Percentiles rank a stretch among this genome's conserved stretches.
These are phyloP conservation scores for Exophiala mesophila DNA, from an alignment of 2,329 filamentous ascomycete genomes.

Conservation along the genomic window DNA sequence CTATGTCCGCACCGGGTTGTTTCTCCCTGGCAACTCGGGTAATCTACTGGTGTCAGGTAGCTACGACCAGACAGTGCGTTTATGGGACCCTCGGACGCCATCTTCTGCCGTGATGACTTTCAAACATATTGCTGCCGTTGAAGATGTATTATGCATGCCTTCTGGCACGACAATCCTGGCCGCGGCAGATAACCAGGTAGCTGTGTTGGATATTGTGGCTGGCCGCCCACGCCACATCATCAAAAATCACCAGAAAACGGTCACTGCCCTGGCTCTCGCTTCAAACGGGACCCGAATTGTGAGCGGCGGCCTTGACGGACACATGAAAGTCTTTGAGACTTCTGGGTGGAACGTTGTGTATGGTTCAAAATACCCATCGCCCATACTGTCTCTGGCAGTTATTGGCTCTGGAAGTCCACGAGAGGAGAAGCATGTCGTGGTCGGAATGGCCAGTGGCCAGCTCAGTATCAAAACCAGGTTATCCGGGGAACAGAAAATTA, in stretches of 20 bases:
- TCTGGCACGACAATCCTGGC: slow-evolving; percentile 83
- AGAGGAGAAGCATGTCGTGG: slow-evolving; percentile 87
- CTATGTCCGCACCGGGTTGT: slow-evolving; percentile 83
- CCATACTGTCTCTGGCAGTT: slow-evolving; percentile 77
- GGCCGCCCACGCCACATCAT: slow-evolving; percentile 82
- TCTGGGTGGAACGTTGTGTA: slow-evolving; percentile 94
- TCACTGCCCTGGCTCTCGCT: slow-evolving; percentile 78
- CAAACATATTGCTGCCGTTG: slow-evolving; percentile 85
- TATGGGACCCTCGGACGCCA: slow-evolving; percentile 84
- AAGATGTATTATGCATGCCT: slow-evolving; percentile 80
- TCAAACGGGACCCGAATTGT: slow-evolving; percentile 76
- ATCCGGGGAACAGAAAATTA: slow-evolving; percentile 72
- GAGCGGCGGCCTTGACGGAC: slow-evolving; percentile 85
- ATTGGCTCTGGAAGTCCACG: slow-evolving; percentile 62
- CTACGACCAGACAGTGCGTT: slow-evolving; percentile 86
- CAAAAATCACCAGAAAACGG: slow-evolving; percentile 95
- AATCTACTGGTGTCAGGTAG: slow-evolving; percentile 81
- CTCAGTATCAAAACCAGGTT: slow-evolving; percentile 85
- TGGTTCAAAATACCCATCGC: slow-evolving; percentile 86
- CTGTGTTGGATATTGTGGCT: slow-evolving; percentile 86
- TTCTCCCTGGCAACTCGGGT: slow-evolving; percentile 68
- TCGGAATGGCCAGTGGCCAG: slow-evolving; percentile 92
- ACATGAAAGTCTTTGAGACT: slow-evolving; percentile 96
- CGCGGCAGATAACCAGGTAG: slow-evolving; percentile 78
- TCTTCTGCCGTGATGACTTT: slow-evolving; percentile 77